Conservation (phyloP, 2,329 filamentous ascomycete genomes). For the Huntiella bhutanensis region DNA sequence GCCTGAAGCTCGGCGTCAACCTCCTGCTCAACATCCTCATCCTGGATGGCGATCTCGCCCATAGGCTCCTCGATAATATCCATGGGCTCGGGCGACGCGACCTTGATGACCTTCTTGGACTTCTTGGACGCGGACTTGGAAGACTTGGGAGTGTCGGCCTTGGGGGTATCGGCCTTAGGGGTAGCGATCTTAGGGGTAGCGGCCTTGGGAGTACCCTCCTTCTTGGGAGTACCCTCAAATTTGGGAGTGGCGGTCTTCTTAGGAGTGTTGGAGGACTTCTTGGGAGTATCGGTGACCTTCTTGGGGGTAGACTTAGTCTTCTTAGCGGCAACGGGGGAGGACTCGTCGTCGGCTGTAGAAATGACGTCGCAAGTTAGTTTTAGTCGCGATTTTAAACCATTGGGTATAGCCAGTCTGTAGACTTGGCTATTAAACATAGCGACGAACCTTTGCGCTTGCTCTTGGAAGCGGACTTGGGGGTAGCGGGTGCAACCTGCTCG, state of each 20-base stretch:
- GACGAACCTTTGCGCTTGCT: constrained; percentile 21
- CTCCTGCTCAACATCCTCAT: constrained; percentile 21
- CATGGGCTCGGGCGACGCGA: constrained; percentile 12
- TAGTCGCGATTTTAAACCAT: too few relatives aligned
- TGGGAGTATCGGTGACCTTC: background rate
- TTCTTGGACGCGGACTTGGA: background rate
- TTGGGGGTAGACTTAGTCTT: constrained; percentile 27
- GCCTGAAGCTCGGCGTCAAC: constrained; percentile 24
- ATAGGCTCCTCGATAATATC: constrained; percentile 13
- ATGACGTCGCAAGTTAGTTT: constrained; percentile 2
- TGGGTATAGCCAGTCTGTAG: too few relatives aligned
- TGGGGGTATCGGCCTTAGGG: constrained; percentile 14
- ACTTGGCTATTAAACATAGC: background rate
- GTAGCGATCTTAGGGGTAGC: constrained; percentile 13
- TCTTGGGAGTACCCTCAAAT: constrained; percentile 13
- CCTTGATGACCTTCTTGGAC: constrained; percentile 1
- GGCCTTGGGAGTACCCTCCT: constrained; percentile 14
- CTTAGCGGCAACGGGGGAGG: constrained; percentile 25
- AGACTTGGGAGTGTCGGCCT: background rate
- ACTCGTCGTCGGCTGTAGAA: constrained; percentile 23
- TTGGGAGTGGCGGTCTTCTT: constrained; percentile 8
- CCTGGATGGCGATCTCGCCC: constrained; percentile 17
- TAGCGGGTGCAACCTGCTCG: background rate
- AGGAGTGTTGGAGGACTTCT: background rate
- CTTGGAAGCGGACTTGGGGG: constrained; percentile 12